Evolutionary conservation across 192 early-diverging fungal species (phyloP), one percentile per base, ranked within the genome.

Genomic region (Umbelopsis sp.): DNA sequence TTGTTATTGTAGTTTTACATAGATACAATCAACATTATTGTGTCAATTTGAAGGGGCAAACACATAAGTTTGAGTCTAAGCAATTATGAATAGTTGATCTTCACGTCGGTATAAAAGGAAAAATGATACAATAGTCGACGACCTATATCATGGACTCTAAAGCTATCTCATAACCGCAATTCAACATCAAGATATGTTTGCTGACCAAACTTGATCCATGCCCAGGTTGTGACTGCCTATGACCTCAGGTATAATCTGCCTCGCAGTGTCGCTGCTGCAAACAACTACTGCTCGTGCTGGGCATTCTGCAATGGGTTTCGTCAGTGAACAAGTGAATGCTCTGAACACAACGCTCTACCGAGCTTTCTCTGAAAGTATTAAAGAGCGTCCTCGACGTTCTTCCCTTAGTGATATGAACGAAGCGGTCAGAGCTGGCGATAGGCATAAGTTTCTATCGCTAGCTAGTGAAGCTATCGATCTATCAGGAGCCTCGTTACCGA

Each of bases 401-500:
- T 61, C 55, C 10, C 55, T 61, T 35, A 61, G 55, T 16, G 30
- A 61, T 35, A 61, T 61, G 55, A 61, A 13, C 13, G 55, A 61
- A 7, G 55, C 55, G 18, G 30, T 61, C 16, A 12, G 55, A 18
- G 27, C 55, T 61, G 55, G 55, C 1, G 55, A 61, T 30, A 61
- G 25, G 16, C 55, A 18, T 25, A 61, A 61, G 55, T 61, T 61
- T 61, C 30, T 61, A 4, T 61, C 25, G 6, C 27, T 61, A 25
- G 55, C 27, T 8, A 61, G 12, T 16, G 55, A 61, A 61, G 55
- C 55, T 16, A 61, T 61, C 27, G 55, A 61, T 61, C 30, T 61
- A 25, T 61, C 55, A 27, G 55, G 30, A 35, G 27, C 55, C 0
- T 61, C 55, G 16, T 35, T 61, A 8, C 55, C 55, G 30, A 4